Percentiles rank a stretch among this genome's conserved stretches.
Evolutionary conservation across 2,329 filamentous ascomycete genomes (phyloP).

Genomic region (Rugonectria rugulosa): DNA sequence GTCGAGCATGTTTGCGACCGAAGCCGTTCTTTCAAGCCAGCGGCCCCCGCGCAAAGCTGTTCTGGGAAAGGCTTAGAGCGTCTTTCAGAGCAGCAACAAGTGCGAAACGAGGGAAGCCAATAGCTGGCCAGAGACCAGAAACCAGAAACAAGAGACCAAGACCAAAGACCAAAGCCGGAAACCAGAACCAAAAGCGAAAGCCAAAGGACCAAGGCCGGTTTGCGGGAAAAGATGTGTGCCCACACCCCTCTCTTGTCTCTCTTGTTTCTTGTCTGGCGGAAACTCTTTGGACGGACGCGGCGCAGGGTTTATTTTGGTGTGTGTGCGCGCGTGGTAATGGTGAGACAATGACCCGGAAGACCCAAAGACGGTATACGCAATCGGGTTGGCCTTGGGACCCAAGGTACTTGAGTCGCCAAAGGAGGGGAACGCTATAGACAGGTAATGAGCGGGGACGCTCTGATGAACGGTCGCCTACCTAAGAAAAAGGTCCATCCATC

Average conservation of each 20-base stretch:
- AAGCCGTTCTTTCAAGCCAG: slow-evolving; percentile 36
- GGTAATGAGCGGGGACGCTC: slow-evolving; percentile 5
- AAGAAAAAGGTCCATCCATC: too few relatives aligned
- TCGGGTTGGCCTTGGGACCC: too few relatives aligned
- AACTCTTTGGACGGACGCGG: slow-evolving; percentile 34
- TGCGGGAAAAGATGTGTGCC: slow-evolving; percentile 18
- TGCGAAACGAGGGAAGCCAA: too few relatives aligned
- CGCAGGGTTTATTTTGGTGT: slow-evolving; percentile 31
- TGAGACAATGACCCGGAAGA: slow-evolving; percentile 31
- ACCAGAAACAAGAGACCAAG: too few relatives aligned
- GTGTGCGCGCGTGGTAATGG: slow-evolving; percentile 16
- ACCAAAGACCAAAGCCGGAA: too few relatives aligned
- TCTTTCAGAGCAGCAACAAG: slow-evolving; percentile 22
- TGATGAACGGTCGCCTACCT: too few relatives aligned
- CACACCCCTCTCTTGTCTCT: too few relatives aligned
- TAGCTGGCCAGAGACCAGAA: too few relatives aligned
- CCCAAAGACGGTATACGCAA: slow-evolving; percentile 29
- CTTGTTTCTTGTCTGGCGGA: slow-evolving; percentile 10
- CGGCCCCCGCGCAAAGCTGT: slow-evolving; percentile 25
- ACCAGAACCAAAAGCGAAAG: too few relatives aligned
- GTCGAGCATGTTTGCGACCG: slow-evolving; percentile 32
- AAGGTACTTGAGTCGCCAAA: too few relatives aligned
- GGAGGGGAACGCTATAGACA: slow-evolving; percentile 7
- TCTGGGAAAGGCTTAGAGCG: slow-evolving; percentile 33
- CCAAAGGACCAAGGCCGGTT: slow-evolving; percentile 24